Conservation (phyloP, 305 asterid genomes). For the Fraxinus latifolia region DNA sequence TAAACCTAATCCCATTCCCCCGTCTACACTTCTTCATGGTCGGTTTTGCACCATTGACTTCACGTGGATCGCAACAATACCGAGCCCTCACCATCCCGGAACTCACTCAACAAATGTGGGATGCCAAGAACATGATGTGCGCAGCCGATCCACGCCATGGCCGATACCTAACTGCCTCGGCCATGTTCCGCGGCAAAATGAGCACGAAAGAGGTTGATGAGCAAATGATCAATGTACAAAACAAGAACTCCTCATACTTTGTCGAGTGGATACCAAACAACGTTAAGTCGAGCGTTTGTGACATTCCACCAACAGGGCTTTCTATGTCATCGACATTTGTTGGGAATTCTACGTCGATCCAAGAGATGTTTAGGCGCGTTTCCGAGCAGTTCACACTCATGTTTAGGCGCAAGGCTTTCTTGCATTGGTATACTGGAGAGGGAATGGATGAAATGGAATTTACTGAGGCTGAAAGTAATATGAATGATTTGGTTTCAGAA, state of each 20-base stretch:
- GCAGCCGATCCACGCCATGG: slow-evolving; percentile 43
- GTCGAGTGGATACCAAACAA: slow-evolving; percentile 52
- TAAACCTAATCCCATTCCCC: slow-evolving; percentile 47
- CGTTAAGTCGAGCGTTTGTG: slow-evolving; percentile 51
- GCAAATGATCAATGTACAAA: slow-evolving; percentile 48
- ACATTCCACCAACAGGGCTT: slow-evolving; percentile 45
- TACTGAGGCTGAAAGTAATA: slow-evolving; percentile 42
- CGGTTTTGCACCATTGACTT: slow-evolving; percentile 43
- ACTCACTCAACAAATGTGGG: slow-evolving; percentile 55
- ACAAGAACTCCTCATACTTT: slow-evolving; percentile 46
- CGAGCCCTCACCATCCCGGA: slow-evolving; percentile 47
- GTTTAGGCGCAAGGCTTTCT: slow-evolving; percentile 45
- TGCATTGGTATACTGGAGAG: slow-evolving; percentile 48
- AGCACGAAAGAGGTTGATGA: slow-evolving; percentile 43
- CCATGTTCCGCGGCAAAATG: slow-evolving; percentile 43
- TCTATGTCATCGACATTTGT: slow-evolving; percentile 43
- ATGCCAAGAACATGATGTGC: slow-evolving; percentile 42
- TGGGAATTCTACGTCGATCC: slow-evolving; percentile 46
- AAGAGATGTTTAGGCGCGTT: slow-evolving; percentile 39
- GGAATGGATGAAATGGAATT: slow-evolving; percentile 54
- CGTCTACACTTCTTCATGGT: slow-evolving; percentile 46
- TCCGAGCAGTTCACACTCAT: slow-evolving; percentile 41
- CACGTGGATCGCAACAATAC: slow-evolving; percentile 46
- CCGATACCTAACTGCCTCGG: slow-evolving; percentile 37
- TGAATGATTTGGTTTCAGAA: slow-evolving; percentile 52